A percentile compares a stretch with the other conserved stretches of the same genome.
Evolutionary conservation across 768 basidiomycete species (phyloP).

Genomic region (Lactifluus volemus): DNA sequence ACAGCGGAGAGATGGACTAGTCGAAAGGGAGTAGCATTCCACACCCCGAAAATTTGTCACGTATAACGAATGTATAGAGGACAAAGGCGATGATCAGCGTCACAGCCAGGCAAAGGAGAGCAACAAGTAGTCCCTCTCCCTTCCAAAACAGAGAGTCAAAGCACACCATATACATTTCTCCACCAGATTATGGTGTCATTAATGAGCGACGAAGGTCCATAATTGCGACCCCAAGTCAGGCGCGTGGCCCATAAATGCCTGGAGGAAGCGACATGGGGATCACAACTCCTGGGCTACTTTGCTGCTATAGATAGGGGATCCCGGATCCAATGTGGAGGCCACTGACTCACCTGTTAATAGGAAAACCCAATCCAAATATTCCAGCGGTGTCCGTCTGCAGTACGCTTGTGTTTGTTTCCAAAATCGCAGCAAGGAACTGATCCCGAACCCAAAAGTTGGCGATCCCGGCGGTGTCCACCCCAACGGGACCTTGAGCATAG

Average conservation of each 20-base stretch:
- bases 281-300: background rate
- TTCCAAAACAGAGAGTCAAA: background rate
- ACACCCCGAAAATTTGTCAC: background rate
- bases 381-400: constrained; percentile 48
- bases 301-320: background rate
- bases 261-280: background rate
- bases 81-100: background rate
- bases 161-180: background rate
- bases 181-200: background rate
- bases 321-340: too few relatives aligned
- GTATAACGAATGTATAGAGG: background rate
- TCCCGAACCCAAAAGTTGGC: constrained; percentile 40
- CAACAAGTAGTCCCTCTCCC: background rate
- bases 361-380: constrained; percentile 71
- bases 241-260: background rate
- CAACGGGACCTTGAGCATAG: constrained; percentile 55
- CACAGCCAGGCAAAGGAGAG: background rate
- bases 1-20: background rate
- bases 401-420: constrained; percentile 59
- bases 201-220: background rate
- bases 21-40: background rate
- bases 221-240: background rate
- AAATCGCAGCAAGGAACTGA: constrained; percentile 60
- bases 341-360: constrained; percentile 49
- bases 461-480: constrained; percentile 46